phyloP scores from a whole-genome alignment of 2,329 filamentous ascomycete species.

The Exophiala calicioides region DNA sequence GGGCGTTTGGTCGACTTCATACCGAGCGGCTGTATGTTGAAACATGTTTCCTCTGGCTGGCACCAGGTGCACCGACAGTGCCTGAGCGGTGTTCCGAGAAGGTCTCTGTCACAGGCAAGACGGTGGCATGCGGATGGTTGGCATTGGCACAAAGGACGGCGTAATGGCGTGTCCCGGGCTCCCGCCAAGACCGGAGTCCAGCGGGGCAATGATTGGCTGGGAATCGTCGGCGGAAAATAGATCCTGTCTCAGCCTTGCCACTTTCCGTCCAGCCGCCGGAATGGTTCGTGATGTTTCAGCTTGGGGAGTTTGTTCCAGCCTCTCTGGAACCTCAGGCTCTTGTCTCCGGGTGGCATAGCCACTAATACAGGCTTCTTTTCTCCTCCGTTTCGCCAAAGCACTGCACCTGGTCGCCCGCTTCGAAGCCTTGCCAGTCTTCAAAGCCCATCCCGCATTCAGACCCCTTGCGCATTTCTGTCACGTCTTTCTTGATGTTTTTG shows the following conservation, averaged over 20 bases:
- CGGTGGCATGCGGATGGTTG: constrained; percentile 15
- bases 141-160: neutral
- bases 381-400: constrained; percentile 78
- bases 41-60: constrained; percentile 18
- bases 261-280: constrained; percentile 14
- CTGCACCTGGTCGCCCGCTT: constrained; percentile 82
- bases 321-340: neutral
- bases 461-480: constrained; percentile 84
- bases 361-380: constrained; percentile 57
- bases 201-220: constrained; percentile 17
- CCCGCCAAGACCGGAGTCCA: constrained; percentile 13
- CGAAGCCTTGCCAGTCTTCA: constrained; percentile 73
- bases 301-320: neutral
- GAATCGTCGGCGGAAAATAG: constrained; percentile 1
- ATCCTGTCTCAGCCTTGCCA: constrained; percentile 12
- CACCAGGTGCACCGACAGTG: constrained; percentile 8
- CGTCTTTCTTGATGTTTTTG: constrained; percentile 91
- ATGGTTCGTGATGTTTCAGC: constrained; percentile 12
- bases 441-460: constrained; percentile 92
- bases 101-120: constrained; percentile 9
- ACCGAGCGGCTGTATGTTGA: too few relatives aligned
- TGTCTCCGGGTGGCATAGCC: neutral
- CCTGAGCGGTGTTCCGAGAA: neutral
- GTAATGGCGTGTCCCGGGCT: constrained; percentile 5
- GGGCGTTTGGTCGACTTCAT: neutral